Conservation (phyloP, 225 moss, liverwort and hornwort genomes). For the Straminergon stramineum region DNA sequence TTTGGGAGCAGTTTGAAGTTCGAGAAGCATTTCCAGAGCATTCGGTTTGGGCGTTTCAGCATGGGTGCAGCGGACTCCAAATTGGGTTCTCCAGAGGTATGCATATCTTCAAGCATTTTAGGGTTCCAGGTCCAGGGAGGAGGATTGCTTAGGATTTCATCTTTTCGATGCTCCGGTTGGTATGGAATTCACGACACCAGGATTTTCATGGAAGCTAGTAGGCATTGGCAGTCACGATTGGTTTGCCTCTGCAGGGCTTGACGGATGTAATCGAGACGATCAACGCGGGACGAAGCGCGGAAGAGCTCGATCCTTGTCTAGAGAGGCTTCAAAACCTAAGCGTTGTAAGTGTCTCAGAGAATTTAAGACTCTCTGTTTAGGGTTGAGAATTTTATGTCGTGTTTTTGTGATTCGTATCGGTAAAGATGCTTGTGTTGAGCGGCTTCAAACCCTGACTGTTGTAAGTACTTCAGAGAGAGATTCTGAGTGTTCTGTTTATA, state of each 20-base stretch:
- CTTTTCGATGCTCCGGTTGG: neutral
- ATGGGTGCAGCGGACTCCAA: constrained; percentile 10
- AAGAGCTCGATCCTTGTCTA: neutral
- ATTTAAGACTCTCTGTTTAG: neutral
- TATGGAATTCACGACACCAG: neutral
- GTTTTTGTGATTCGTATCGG: neutral
- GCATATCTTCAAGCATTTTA: neutral
- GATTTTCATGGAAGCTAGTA: neutral
- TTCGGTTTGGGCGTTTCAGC: neutral
- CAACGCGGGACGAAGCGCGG: constrained; percentile 9
- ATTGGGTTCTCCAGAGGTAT: neutral
- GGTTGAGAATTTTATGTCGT: neutral
- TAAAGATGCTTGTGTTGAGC: neutral
- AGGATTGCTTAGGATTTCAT: neutral
- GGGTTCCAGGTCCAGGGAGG: neutral
- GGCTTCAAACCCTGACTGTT: neutral
- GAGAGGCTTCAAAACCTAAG: neutral
- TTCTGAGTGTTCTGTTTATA: neutral
- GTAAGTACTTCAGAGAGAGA: neutral
- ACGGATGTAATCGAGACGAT: constrained; percentile 32
- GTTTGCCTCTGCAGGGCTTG: constrained; percentile 12
- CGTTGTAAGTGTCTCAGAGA: neutral
- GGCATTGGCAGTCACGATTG: neutral
- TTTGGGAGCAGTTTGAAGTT: neutral
- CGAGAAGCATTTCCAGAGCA: neutral